A percentile compares a stretch with the other conserved stretches of the same genome.
Evolutionary conservation across 192 early-diverging fungal genomes (phyloP).

Genomic region (Backusella morwellensis): DNA sequence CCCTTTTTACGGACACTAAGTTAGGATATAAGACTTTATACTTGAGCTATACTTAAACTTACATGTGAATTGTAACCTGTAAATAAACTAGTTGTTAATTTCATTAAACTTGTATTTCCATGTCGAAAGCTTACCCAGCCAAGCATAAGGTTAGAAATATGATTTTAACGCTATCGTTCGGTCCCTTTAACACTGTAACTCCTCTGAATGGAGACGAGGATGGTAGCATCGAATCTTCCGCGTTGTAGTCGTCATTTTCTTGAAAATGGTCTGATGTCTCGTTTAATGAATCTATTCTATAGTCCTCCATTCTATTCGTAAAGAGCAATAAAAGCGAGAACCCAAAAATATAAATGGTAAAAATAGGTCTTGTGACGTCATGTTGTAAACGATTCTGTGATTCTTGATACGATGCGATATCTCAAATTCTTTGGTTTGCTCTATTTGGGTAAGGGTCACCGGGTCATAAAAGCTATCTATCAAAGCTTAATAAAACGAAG

Average conservation of each 20-base stretch:
- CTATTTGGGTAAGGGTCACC: no score
- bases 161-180: slow-evolving; percentile 41
- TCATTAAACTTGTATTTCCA: neutral
- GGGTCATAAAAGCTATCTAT: no score
- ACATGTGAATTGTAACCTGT: slow-evolving; percentile 67
- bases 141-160: slow-evolving; percentile 55
- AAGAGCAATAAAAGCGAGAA: neutral
- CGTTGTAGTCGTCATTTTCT: neutral
- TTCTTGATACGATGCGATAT: neutral
- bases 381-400: neutral
- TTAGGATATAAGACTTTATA: neutral
- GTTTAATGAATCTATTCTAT: neutral
- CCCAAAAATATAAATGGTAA: neutral
- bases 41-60: slow-evolving; percentile 22
- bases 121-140: slow-evolving; percentile 41
- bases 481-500: no score
- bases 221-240: neutral
- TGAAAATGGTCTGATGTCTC: neutral
- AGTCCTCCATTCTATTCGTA: neutral
- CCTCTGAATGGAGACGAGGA: neutral
- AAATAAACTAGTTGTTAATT: neutral
- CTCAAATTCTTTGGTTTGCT: neutral
- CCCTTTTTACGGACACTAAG: slow-evolving; percentile 43
- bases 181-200: slow-evolving; percentile 33
- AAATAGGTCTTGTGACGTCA: neutral